These are phyloP conservation scores for Fusarium globosum DNA, from an alignment of 2,329 filamentous ascomycete genomes.

Conservation along the genomic window DNA sequence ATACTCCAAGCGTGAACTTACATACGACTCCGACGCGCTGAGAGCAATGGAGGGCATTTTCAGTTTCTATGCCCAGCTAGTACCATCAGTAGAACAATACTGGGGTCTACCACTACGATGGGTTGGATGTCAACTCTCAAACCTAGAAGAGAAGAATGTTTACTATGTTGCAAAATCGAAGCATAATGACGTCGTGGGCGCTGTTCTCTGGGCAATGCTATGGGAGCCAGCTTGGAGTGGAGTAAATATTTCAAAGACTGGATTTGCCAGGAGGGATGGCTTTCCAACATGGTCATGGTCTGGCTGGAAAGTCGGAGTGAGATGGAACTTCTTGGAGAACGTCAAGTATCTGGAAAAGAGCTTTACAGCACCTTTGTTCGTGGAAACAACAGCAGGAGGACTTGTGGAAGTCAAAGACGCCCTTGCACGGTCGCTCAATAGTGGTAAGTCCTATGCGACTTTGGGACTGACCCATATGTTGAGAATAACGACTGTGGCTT, in stretches of 20 bases:
- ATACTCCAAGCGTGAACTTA: background rate
- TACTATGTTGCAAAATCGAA: background rate
- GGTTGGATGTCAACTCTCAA: background rate
- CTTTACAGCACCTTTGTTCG: background rate
- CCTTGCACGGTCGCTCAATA: background rate
- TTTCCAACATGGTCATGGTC: background rate
- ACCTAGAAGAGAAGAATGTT: accelerated
- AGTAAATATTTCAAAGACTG: background rate
- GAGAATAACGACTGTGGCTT: background rate
- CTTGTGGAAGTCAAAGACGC: accelerated
- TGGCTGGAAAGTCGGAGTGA: background rate
- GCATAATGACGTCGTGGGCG: accelerated
- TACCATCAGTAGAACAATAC: background rate
- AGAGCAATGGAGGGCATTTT: background rate
- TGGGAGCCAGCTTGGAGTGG: background rate
- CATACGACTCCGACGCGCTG: background rate
- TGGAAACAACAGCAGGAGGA: background rate
- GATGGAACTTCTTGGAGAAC: background rate
- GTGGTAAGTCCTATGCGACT: accelerated
- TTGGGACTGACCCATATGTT: background rate
- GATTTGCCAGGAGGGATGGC: accelerated
- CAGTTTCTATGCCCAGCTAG: background rate
- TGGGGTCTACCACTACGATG: background rate
- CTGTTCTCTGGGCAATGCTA: background rate
- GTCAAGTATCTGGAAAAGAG: accelerated